phyloP scores from a whole-genome alignment of 2,329 filamentous ascomycete species.

The Ophiosphaerella korrae region DNA sequence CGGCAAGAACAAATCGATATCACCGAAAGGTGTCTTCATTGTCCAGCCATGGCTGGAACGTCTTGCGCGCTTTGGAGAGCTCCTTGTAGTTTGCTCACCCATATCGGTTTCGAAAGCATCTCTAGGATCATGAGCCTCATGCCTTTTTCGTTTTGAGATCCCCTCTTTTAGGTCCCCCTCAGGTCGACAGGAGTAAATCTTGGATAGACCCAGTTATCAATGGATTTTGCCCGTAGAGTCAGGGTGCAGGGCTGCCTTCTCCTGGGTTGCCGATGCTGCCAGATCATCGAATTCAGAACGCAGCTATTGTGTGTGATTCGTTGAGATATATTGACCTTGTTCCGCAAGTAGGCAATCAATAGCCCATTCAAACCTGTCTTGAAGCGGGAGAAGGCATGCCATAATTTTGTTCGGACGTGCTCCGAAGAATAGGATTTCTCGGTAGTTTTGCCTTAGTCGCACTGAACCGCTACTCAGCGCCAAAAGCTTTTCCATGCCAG shows the following conservation, averaged over 20 bases:
- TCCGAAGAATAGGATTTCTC: slow-evolving; percentile 6
- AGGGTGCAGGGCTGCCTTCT: slow-evolving; percentile 6
- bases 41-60: no score
- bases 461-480: not conserved
- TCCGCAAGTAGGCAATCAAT: not conserved
- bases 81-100: no score
- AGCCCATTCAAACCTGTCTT: not conserved
- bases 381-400: slow-evolving; percentile 7
- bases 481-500: not conserved
- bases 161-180: not conserved
- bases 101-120: no score
- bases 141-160: no score
- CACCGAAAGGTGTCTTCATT: no score
- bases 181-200: no score
- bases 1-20: no score
- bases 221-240: slow-evolving; percentile 5
- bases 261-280: slow-evolving; percentile 11
- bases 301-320: slow-evolving; percentile 1
- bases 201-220: slow-evolving; percentile 9
- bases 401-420: slow-evolving; percentile 12
- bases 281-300: slow-evolving; percentile 8
- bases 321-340: not conserved
- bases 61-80: no score
- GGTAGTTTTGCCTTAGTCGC: not conserved
- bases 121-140: no score